Percentiles rank a stretch among this genome's conserved stretches.
phyloP scores from a whole-genome alignment of 202 grass and related monocot genomes.

The Eragrostis tef region DNA sequence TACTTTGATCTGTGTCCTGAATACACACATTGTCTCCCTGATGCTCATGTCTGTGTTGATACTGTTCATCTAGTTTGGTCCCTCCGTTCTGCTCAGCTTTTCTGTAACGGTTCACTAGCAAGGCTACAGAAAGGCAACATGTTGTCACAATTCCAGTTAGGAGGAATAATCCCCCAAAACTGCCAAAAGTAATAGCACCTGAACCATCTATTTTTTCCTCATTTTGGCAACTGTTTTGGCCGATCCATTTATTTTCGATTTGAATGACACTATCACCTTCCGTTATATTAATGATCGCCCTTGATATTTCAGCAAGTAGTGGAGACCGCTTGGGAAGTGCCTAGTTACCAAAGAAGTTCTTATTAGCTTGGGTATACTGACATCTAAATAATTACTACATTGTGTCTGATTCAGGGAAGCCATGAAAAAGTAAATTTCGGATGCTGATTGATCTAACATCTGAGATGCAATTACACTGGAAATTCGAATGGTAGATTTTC shows the following conservation, averaged over 20 bases:
- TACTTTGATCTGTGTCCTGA: not conserved
- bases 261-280: slow-evolving; percentile 46
- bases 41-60: not conserved
- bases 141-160: slow-evolving; percentile 52
- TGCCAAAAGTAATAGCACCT: slow-evolving; percentile 38
- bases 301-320: slow-evolving; percentile 54
- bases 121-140: slow-evolving; percentile 19
- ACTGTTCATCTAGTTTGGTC: not conserved
- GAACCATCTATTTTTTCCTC: slow-evolving; percentile 33
- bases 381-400: no score
- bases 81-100: not conserved
- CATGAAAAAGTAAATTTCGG: no score
- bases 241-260: slow-evolving; percentile 65
- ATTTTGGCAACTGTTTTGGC: slow-evolving; percentile 40
- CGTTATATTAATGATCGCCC: slow-evolving; percentile 69
- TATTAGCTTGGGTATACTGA: no score
- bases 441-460: no score
- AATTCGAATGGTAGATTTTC: no score
- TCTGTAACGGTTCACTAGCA: slow-evolving; percentile 31
- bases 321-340: slow-evolving; percentile 58
- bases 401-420: no score
- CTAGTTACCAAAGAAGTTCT: slow-evolving; percentile 20
- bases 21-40: not conserved
- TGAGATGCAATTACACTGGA: no score
- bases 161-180: slow-evolving; percentile 55